Evolutionary conservation across 2,329 filamentous ascomycete species (phyloP).

Genomic region (Apiospora kogelbergensis): DNA sequence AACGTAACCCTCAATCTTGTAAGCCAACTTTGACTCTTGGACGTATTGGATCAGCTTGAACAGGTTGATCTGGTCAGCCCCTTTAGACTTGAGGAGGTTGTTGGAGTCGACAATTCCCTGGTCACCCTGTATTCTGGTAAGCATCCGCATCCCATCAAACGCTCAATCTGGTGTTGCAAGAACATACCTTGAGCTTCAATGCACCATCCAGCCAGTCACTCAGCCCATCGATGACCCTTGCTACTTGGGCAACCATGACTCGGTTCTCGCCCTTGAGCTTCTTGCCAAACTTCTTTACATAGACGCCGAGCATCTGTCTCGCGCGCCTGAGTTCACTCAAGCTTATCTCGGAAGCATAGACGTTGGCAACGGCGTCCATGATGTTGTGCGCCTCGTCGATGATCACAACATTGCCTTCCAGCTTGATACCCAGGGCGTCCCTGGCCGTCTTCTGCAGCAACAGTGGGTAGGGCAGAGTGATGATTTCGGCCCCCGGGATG

Average conservation of each 20-base stretch:
- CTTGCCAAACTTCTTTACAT: conserved; percentile 85
- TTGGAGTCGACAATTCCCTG: conserved; percentile 72
- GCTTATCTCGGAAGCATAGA: conserved; percentile 77
- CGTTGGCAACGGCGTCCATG: conserved; percentile 89
- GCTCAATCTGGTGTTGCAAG: not conserved
- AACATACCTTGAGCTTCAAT: conserved; percentile 43
- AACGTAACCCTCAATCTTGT: conserved; percentile 91
- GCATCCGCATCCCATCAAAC: not conserved
- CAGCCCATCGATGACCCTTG: conserved; percentile 79
- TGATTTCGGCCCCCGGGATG: conserved; percentile 81
- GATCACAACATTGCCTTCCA: conserved; percentile 88
- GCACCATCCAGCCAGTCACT: conserved; percentile 64
- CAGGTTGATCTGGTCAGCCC: conserved; percentile 92
- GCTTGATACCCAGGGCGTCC: conserved; percentile 80
- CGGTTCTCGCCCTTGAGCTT: conserved; percentile 87
- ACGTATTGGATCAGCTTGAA: conserved; percentile 87
- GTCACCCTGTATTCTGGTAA: conserved; percentile 31
- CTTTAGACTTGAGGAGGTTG: conserved; percentile 76
- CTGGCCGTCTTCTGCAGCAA: conserved; percentile 83
- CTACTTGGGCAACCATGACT: conserved; percentile 85
- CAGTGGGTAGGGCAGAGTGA: conserved; percentile 90
- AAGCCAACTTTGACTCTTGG: conserved; percentile 86
- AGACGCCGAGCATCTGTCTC: conserved; percentile 73
- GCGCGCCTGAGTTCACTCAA: conserved; percentile 72
- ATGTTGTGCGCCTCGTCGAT: conserved; percentile 98